Conservation (phyloP, 345 rosid genomes). For the Euphorbia lathyris region DNA sequence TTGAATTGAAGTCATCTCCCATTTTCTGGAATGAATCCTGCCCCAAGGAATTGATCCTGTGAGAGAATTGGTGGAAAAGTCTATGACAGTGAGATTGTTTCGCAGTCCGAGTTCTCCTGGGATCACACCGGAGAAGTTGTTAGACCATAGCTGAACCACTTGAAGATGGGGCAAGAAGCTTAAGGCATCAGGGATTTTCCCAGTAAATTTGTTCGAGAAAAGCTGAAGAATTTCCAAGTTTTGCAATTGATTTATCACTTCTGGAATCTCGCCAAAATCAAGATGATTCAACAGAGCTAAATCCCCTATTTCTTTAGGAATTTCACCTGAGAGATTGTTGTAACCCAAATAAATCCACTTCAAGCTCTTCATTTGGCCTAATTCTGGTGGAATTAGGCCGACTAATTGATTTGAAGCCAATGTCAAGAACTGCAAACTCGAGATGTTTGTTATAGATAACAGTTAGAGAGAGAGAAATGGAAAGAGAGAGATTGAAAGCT, state of each 20-base stretch:
- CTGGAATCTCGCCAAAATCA: slow-evolving; percentile 83
- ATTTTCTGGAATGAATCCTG: slow-evolving; percentile 37
- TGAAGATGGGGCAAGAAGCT: slow-evolving; percentile 65
- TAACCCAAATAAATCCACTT: slow-evolving; percentile 87
- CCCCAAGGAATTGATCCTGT: slow-evolving; percentile 66
- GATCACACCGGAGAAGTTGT: slow-evolving; percentile 56
- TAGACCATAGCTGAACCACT: slow-evolving; percentile 91
- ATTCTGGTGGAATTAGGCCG: slow-evolving; percentile 51
- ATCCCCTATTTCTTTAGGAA: slow-evolving; percentile 59
- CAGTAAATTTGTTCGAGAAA: slow-evolving; percentile 68
- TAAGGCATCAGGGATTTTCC: slow-evolving; percentile 56
- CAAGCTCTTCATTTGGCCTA: slow-evolving; percentile 53
- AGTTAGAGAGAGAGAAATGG: too few species aligned
- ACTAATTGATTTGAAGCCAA: slow-evolving; percentile 73
- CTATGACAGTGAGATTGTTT: slow-evolving; percentile 66
- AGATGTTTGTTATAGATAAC: slow-evolving; percentile 42
- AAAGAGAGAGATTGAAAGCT: too few species aligned
- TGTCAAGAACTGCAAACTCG: slow-evolving; percentile 55
- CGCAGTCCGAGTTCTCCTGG: slow-evolving; percentile 64
- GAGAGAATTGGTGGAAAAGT: slow-evolving; percentile 81
- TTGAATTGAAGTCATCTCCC: slow-evolving; percentile 74
- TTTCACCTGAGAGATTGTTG: slow-evolving; percentile 76
- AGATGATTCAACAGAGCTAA: slow-evolving; percentile 60
- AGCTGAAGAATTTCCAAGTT: slow-evolving; percentile 80
- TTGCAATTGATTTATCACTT: slow-evolving; percentile 44